Conservation (phyloP, 2,329 filamentous ascomycete species). For the Aspergillus intermedius region DNA sequence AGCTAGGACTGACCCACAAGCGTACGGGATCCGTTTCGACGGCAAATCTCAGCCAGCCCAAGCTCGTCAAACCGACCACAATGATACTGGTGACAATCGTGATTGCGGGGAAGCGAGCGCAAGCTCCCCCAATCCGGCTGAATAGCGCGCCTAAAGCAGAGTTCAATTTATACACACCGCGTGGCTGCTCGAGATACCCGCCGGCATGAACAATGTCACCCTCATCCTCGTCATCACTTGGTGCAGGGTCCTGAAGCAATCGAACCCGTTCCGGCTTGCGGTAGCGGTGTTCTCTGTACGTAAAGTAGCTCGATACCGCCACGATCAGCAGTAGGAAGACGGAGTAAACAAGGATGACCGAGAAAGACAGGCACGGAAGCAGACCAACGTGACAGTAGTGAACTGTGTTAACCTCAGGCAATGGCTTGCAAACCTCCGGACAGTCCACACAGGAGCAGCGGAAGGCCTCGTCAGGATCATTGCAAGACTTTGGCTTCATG, state of each 20-base stretch:
- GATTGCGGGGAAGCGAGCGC: slow-evolving; percentile 74
- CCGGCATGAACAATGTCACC: slow-evolving; percentile 72
- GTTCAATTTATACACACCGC: slow-evolving; percentile 75
- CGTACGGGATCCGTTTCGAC: slow-evolving; percentile 85
- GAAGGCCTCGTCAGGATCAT: slow-evolving; percentile 77
- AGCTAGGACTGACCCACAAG: slow-evolving; percentile 94
- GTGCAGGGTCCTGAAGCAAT: slow-evolving; percentile 73
- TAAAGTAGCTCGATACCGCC: slow-evolving; percentile 65
- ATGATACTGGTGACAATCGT: slow-evolving; percentile 74
- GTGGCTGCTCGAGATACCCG: slow-evolving; percentile 71
- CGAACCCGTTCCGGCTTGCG: slow-evolving; percentile 76
- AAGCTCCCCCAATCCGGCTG: slow-evolving; percentile 68
- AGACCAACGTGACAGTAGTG: slow-evolving; percentile 74
- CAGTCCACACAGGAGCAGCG: slow-evolving; percentile 94
- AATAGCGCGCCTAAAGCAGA: slow-evolving; percentile 75
- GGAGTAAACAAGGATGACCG: slow-evolving; percentile 79
- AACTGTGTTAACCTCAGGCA: slow-evolving; percentile 66
- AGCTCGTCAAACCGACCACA: slow-evolving; percentile 68
- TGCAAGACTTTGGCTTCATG: slow-evolving; percentile 76
- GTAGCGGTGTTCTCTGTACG: slow-evolving; percentile 65
- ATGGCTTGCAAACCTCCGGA: slow-evolving; percentile 71
- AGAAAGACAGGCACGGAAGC: slow-evolving; percentile 90
- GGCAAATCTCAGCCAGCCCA: slow-evolving; percentile 84
- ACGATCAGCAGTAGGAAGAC: slow-evolving; percentile 63
- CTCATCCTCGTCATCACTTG: slow-evolving; percentile 91